Base-by-base conservation (phyloP, 2,329 filamentous ascomycete genomes). In the Alternaria dauci region DNA sequence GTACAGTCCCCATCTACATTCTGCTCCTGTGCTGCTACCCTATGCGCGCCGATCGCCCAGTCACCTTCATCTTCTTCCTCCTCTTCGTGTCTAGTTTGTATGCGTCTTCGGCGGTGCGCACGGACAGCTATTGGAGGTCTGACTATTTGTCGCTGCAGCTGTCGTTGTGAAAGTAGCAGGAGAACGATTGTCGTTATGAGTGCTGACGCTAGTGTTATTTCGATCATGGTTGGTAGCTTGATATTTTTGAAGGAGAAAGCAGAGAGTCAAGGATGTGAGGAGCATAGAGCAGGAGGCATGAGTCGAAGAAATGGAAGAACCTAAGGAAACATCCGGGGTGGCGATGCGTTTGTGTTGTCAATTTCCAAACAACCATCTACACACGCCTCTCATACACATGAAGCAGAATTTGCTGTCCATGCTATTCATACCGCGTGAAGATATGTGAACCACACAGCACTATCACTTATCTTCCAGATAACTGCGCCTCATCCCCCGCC, bases 251-350 rank as follows among this genome's bases (percentile, higher is more conserved):
- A 16, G 4, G n/a, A 23, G 18, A 3, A 5, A 28, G 16, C 1
- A 18, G 6, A 20, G 28, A 8, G 14, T 6, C 8, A 5, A 25
- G 8, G 1, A 28, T 11, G 8, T 20, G 18, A 11, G 7, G 23
- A 6, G 36, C n/a, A 0, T 39, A 14, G 8, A 9, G n/a, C 18
- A 12, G 1, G 36, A 20, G n/a, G n/a, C n/a, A 4, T 2, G 0
- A 6, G 3, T 1, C 2, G 16, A 18, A 20, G n/a, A 9, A 5
- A 12, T n/a, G n/a, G 7, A 38, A 38, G 2, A 9, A 38, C 0
- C 1, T 7, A 8, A 38, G 34, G 34, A 16, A 38, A 38, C 0
- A 4, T 38, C 5, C 5, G n/a, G 32, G 32, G 32, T 16, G 12
- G 11, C 14, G 32, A 34, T 34, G 14, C 16, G 32, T 34, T 16